A percentile compares a stretch with the other conserved stretches of the same genome.
phyloP scores from a whole-genome alignment of 1,284 basidiomycete species.

The Athelia psychrophila region DNA sequence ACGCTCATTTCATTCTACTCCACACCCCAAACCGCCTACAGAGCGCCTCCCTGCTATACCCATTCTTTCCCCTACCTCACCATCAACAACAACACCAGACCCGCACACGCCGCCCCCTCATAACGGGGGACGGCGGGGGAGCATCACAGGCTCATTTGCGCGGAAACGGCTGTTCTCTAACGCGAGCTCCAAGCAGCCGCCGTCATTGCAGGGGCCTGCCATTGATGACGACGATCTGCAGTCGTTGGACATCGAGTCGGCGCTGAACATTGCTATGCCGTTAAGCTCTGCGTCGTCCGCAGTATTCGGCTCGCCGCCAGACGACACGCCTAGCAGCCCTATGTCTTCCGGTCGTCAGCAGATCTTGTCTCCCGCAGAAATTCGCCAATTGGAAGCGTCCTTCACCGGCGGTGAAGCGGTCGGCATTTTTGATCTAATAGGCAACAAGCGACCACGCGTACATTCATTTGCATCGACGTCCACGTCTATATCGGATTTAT shows the following conservation, averaged over 20 bases:
- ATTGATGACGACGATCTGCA: conserved; percentile 46
- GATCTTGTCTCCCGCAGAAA: conserved; percentile 64
- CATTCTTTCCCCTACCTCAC: conserved; percentile 34
- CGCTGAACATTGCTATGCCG: no score
- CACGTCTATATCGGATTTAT: conserved; percentile 14
- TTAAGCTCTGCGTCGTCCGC: not conserved
- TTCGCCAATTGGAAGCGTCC: conserved; percentile 55
- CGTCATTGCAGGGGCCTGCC: conserved; percentile 39
- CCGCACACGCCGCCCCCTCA: not conserved
- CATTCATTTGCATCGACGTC: conserved; percentile 35
- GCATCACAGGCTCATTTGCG: conserved; percentile 20
- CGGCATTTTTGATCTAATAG: no score
- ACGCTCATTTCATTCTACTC: conserved; percentile 43
- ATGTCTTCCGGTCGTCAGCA: conserved; percentile 35
- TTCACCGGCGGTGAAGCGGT: conserved; percentile 29
- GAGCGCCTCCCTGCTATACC: conserved; percentile 17
- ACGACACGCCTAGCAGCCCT: conserved; percentile 31
- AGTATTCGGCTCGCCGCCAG: conserved; percentile 19
- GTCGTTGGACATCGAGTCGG: conserved; percentile 43
- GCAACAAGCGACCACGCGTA: conserved; percentile 24
- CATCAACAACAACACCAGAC: conserved; percentile 26
- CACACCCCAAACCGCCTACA: conserved; percentile 21
- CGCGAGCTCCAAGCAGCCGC: conserved; percentile 47
- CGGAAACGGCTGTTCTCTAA: conserved; percentile 63
- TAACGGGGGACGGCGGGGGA: conserved; percentile 3